These are phyloP conservation scores for Borealophlyctis nickersoniae DNA, from an alignment of 192 early-diverging fungal species.

Conservation along the genomic window DNA sequence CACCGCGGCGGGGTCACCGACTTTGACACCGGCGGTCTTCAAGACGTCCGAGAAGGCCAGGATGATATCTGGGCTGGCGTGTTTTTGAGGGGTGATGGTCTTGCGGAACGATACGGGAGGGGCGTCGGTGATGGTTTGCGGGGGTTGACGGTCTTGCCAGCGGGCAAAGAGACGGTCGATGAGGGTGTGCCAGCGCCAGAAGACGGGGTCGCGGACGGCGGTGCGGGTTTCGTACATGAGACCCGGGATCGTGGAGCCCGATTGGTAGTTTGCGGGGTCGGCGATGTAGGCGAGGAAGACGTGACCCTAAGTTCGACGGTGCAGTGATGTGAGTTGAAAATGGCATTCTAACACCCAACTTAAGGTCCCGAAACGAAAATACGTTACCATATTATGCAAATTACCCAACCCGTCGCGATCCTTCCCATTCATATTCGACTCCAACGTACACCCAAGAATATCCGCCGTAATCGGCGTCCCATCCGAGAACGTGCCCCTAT, in stretches of 20 bases:
- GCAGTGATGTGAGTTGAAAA: too few relatives aligned
- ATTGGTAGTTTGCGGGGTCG: conserved; percentile 12
- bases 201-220: conserved; percentile 25
- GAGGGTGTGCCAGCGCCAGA: conserved; percentile 17
- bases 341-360: too few relatives aligned
- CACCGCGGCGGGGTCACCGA: conserved; percentile 8
- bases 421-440: conserved; percentile 5
- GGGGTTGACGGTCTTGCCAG: conserved; percentile 17
- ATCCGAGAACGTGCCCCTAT: conserved; percentile 14
- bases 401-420: conserved; percentile 6
- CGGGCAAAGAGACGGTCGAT: conserved; percentile 14
- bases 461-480: conserved; percentile 15
- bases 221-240: conserved; percentile 23
- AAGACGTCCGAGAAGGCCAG: conserved; percentile 12
- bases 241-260: conserved; percentile 13
- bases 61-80: conserved; percentile 5
- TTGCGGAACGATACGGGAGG: conserved; percentile 16
- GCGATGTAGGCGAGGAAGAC: conserved; percentile 16
- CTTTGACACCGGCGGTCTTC: conserved; percentile 5
- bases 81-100: not conserved
- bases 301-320: too few relatives aligned
- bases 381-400: conserved; percentile 18
- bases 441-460: conserved; percentile 11
- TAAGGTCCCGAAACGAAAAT: too few relatives aligned
- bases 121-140: conserved; percentile 17